Evolutionary conservation across 257 asterid species (phyloP).

Genomic region (Solanum virginianum): DNA sequence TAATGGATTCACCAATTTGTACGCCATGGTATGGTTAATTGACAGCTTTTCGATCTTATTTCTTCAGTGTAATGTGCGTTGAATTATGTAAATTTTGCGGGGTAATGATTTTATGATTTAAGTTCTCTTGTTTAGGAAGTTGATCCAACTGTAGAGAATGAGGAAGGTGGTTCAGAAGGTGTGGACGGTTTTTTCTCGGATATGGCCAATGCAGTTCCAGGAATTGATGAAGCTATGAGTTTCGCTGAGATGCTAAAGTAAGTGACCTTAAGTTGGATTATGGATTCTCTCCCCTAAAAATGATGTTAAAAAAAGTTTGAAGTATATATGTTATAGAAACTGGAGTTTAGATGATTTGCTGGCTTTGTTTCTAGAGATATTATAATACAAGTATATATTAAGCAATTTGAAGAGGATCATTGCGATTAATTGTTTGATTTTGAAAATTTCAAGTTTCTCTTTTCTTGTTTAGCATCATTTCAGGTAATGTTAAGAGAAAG

Average conservation of each 20-base stretch:
- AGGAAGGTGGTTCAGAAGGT: slow-evolving; percentile 48
- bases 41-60: neutral
- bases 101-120: neutral
- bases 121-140: slow-evolving; percentile 51
- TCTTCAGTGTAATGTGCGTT: neutral
- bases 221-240: slow-evolving; percentile 99
- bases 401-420: neutral
- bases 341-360: neutral
- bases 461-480: neutral
- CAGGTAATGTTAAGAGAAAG: neutral
- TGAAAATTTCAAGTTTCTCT: neutral
- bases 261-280: slow-evolving; percentile 2
- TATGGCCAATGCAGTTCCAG: slow-evolving; percentile 86
- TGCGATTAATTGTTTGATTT: neutral
- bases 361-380: neutral
- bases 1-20: slow-evolving; percentile 82
- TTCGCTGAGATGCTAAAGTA: slow-evolving; percentile 98
- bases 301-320: neutral
- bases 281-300: neutral
- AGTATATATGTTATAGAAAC: neutral
- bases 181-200: slow-evolving; percentile 86
- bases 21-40: slow-evolving; percentile 63
- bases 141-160: slow-evolving; percentile 85
- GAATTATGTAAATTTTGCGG: neutral
- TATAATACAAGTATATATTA: neutral